Percentiles rank a stretch among this genome's conserved stretches.
phyloP scores from a whole-genome alignment of 1,139 yeast genomes.

The Taphrina populina region DNA sequence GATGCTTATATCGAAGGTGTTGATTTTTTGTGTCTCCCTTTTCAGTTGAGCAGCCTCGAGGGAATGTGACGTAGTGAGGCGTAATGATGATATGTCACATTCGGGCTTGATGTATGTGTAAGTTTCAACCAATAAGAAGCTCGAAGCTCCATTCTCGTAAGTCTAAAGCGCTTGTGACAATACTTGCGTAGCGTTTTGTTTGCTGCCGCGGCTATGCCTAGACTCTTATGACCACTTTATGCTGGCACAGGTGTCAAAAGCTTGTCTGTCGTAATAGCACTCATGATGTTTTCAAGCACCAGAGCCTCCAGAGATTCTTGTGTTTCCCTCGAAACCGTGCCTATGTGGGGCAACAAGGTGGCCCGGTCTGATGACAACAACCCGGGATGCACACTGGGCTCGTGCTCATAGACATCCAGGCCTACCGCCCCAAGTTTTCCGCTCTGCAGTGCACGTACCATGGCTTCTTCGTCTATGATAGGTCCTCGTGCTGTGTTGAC shows the following conservation, averaged over 20 bases:
- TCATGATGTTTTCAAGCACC: conserved; percentile 49
- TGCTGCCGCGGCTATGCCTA: no score
- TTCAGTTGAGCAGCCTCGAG: conserved; percentile 7
- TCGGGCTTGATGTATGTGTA: no score
- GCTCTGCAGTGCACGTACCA: conserved; percentile 57
- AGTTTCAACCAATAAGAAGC: no score
- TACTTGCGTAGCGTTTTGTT: no score
- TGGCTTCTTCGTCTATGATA: conserved; percentile 59
- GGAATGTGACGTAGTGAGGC: conserved; percentile 29
- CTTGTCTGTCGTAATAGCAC: neutral
- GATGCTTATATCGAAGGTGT: neutral
- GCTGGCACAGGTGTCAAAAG: conserved; percentile 14
- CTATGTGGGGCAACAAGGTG: conserved; percentile 70
- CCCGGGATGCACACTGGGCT: no score
- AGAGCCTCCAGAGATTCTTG: conserved; percentile 58
- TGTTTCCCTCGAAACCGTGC: conserved; percentile 67
- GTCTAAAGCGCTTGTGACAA: no score
- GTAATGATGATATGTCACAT: neutral
- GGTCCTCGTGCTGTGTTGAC: conserved; percentile 74
- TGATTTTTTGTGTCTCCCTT: no score
- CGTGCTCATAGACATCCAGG: conserved; percentile 73
- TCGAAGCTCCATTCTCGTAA: no score
- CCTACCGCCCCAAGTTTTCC: conserved; percentile 73
- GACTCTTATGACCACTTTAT: no score
- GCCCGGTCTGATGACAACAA: conserved; percentile 49